These are phyloP conservation scores for Erodium texanum DNA, from an alignment of 441 rosid genomes.

Conservation along the genomic window DNA sequence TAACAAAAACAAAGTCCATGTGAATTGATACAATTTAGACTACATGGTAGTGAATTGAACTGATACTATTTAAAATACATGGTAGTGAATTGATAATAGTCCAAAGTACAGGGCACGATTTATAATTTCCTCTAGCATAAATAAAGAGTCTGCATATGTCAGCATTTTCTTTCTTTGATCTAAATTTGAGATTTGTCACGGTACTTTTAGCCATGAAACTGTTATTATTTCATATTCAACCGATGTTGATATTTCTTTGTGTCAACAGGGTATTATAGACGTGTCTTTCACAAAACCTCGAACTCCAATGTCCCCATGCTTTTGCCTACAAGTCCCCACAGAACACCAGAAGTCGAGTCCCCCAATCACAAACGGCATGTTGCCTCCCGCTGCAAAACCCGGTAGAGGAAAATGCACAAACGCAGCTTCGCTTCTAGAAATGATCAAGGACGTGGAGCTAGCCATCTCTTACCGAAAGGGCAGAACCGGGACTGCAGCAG, in stretches of 20 bases:
- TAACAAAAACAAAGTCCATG: no score
- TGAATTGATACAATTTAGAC: no score
- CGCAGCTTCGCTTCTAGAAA: slow-evolving; percentile 47
- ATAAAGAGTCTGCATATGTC: no score
- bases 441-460: slow-evolving; percentile 76
- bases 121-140: no score
- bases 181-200: no score
- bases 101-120: no score
- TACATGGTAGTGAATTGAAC: no score
- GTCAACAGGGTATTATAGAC: slow-evolving; percentile 69
- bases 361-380: slow-evolving; percentile 51
- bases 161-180: no score
- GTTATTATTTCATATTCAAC: neutral
- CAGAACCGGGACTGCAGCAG: slow-evolving; percentile 85
- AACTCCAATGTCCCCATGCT: slow-evolving; percentile 61
- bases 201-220: no score
- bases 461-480: slow-evolving; percentile 84
- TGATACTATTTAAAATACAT: no score
- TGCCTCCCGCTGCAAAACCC: slow-evolving; percentile 64
- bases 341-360: slow-evolving; percentile 58
- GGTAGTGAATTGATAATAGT: no score
- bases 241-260: neutral
- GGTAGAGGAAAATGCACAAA: slow-evolving; percentile 75
- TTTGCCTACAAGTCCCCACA: slow-evolving; percentile 67
- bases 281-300: slow-evolving; percentile 75